These are phyloP conservation scores for Coprinellus micaceus DNA, from an alignment of 768 basidiomycete species.

Conservation along the genomic window DNA sequence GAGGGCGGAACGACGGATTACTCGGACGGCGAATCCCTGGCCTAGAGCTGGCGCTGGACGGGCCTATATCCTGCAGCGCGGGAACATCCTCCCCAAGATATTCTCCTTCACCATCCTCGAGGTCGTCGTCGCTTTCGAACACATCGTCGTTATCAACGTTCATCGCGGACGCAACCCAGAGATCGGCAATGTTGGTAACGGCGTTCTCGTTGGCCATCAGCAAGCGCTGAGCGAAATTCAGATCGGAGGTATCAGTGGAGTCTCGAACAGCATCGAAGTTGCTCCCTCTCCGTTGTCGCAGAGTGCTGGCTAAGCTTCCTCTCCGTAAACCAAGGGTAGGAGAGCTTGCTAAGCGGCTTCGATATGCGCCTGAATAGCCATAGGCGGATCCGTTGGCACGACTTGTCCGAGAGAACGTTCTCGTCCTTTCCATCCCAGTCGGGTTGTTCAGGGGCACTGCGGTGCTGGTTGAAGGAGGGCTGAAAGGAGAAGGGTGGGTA, in stretches of 20 bases:
- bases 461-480: conserved; percentile 27
- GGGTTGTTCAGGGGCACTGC: conserved; percentile 28
- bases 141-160: conserved; percentile 90
- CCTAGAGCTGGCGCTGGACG: conserved; percentile 15
- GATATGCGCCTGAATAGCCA: conserved; percentile 61
- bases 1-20: conserved; percentile 28
- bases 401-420: conserved; percentile 53
- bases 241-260: conserved; percentile 39
- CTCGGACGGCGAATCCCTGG: conserved; percentile 27
- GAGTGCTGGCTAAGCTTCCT: conserved; percentile 52
- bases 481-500: conserved; percentile 26
- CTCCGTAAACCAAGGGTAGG: conserved; percentile 41
- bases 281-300: conserved; percentile 51
- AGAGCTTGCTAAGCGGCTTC: conserved; percentile 51
- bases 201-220: conserved; percentile 93
- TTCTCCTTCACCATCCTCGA: conserved; percentile 29
- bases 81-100: conserved; percentile 24
- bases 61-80: conserved; percentile 5
- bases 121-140: conserved; percentile 52
- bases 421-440: conserved; percentile 40
- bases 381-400: conserved; percentile 75
- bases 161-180: conserved; percentile 97
- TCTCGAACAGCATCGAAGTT: conserved; percentile 40
- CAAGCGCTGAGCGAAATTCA: conserved; percentile 85
- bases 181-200: conserved; percentile 89